Percentiles rank a stretch among this genome's conserved stretches.
These are phyloP conservation scores for Hypoxylon intermedium DNA, from an alignment of 495 filamentous ascomycete species.

Conservation along the genomic window DNA sequence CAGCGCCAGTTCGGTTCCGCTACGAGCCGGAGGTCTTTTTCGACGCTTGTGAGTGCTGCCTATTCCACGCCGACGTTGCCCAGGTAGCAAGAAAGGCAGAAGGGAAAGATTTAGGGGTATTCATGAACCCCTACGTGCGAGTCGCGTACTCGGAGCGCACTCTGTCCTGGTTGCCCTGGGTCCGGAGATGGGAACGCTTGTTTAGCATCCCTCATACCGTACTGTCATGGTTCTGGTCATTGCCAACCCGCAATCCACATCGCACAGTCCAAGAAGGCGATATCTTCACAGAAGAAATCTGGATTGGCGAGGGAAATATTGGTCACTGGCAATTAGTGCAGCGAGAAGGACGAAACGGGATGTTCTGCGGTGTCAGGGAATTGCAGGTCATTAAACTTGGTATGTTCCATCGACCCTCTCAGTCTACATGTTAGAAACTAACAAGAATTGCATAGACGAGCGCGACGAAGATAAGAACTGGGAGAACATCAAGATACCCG, in stretches of 20 bases:
- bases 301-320: constrained; percentile 44
- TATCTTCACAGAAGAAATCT: constrained; percentile 61
- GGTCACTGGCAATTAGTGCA: constrained; percentile 36
- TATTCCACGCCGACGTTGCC: constrained; percentile 75
- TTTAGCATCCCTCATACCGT: constrained; percentile 63
- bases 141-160: constrained; percentile 66
- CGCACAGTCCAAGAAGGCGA: constrained; percentile 62
- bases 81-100: constrained; percentile 45
- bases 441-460: constrained; percentile 14
- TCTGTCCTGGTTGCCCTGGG: constrained; percentile 62
- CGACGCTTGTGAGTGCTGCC: constrained; percentile 82
- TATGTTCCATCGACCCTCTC: not conserved
- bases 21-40: constrained; percentile 69
- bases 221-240: constrained; percentile 57
- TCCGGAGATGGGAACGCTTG: constrained; percentile 65
- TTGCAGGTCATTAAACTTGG: constrained; percentile 41
- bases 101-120: constrained; percentile 63
- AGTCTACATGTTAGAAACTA: not conserved
- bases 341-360: constrained; percentile 37
- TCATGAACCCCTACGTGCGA: constrained; percentile 76
- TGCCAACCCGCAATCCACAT: constrained; percentile 66
- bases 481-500: constrained; percentile 43
- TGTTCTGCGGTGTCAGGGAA: constrained; percentile 46
- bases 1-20: constrained; percentile 68
- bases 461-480: constrained; percentile 38